A percentile compares a stretch with the other conserved stretches of the same genome.
Evolutionary conservation across 768 basidiomycete genomes (phyloP).

Genomic region (Lactifluus echinatus): DNA sequence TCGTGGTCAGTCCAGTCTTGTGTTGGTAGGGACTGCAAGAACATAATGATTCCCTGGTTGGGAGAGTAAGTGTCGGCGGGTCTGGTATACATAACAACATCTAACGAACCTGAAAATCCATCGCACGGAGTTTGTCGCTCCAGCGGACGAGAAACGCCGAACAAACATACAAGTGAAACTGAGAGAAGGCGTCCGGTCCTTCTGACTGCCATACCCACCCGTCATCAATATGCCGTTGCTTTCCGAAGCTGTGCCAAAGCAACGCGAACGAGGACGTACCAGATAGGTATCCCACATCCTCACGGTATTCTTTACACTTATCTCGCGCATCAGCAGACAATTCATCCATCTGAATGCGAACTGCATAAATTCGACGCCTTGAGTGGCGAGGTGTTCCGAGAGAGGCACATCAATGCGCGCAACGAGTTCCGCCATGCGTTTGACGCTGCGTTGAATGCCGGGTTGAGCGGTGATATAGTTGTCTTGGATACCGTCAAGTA

Average conservation of each 20-base stretch:
- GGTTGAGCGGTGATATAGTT: constrained; percentile 97
- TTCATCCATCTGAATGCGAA: constrained; percentile 99
- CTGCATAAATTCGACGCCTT: constrained; percentile 99
- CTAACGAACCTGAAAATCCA: constrained; percentile 90
- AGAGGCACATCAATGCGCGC: constrained; percentile 85
- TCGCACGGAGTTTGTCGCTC: constrained; percentile 86
- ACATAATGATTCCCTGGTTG: constrained; percentile 97
- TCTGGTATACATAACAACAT: neutral
- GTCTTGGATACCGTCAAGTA: constrained; percentile 96
- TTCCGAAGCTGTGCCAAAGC: neutral
- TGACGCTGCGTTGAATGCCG: constrained; percentile 89
- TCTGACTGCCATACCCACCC: constrained; percentile 56
- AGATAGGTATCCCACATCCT: constrained; percentile 99
- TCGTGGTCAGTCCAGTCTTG: constrained; percentile 95
- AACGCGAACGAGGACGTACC: constrained; percentile 38
- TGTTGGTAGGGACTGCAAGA: constrained; percentile 86
- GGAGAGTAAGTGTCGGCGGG: neutral
- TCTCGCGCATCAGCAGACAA: constrained; percentile 94
- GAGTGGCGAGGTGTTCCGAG: constrained; percentile 73
- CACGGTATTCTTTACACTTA: constrained; percentile 92
- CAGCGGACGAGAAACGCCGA: constrained; percentile 94
- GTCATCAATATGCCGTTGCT: neutral
- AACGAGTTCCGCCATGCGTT: constrained; percentile 90
- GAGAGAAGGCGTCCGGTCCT: constrained; percentile 95
- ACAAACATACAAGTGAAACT: constrained; percentile 98